Evolutionary conservation across 2,329 filamentous ascomycete species (phyloP).

Genomic region (Ilyonectria robusta): DNA sequence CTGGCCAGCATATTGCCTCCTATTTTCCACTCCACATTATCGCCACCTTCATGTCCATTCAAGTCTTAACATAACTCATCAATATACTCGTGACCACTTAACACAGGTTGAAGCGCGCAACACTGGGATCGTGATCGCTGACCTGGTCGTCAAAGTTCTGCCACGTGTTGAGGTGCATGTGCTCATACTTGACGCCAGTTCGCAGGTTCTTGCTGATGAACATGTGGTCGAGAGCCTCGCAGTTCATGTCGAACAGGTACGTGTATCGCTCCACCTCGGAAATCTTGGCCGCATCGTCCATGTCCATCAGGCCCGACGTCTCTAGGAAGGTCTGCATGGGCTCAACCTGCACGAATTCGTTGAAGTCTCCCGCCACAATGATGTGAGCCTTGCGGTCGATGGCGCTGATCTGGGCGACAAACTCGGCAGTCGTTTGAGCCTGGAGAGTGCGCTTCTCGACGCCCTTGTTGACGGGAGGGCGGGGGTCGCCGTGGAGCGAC

Average conservation of each 20-base stretch:
- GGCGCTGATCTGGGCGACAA: slow-evolving; percentile 70
- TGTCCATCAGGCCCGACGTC: slow-evolving; percentile 70
- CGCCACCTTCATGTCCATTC: background rate
- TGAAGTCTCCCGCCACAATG: slow-evolving; percentile 78
- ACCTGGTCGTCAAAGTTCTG: slow-evolving; percentile 67
- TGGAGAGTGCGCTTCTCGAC: slow-evolving; percentile 71
- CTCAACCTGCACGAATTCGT: slow-evolving; percentile 77
- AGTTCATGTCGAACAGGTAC: slow-evolving; percentile 79
- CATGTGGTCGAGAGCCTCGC: slow-evolving; percentile 79
- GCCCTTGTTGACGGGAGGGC: slow-evolving; percentile 77
- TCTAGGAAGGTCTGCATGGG: slow-evolving; percentile 69
- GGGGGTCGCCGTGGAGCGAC: slow-evolving; percentile 74
- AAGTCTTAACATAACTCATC: background rate
- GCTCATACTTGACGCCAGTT: slow-evolving; percentile 67
- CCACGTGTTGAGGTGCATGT: slow-evolving; percentile 82
- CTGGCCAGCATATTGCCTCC: no score
- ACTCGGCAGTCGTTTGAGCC: slow-evolving; percentile 70
- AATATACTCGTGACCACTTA: slow-evolving; percentile 3
- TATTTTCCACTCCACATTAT: slow-evolving; percentile 12
- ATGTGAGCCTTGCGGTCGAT: slow-evolving; percentile 70
- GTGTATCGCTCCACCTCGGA: slow-evolving; percentile 74
- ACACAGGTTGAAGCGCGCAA: slow-evolving; percentile 75
- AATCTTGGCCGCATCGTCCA: slow-evolving; percentile 72
- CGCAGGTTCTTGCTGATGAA: slow-evolving; percentile 71
- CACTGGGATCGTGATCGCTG: slow-evolving; percentile 79